These are phyloP conservation scores for Eucalyptus curtisii DNA, from an alignment of 345 rosid species.

Conservation along the genomic window DNA sequence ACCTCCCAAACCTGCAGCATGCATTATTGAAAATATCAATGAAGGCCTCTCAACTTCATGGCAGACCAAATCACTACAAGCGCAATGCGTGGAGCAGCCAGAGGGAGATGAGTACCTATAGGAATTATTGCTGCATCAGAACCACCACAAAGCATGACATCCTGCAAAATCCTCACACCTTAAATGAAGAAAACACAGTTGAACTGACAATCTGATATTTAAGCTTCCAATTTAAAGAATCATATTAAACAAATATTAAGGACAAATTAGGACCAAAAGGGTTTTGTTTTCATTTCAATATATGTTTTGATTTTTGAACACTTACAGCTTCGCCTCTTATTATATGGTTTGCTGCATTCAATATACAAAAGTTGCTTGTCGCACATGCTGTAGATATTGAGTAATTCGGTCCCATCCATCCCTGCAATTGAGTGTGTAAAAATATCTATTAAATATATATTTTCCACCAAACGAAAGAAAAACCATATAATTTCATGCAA, in stretches of 20 bases:
- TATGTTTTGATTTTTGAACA: background rate
- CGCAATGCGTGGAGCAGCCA: background rate
- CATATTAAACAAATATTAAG: background rate
- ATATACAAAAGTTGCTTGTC: conserved; percentile 85
- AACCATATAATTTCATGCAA: background rate
- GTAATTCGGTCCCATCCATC: conserved; percentile 99
- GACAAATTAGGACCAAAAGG: background rate
- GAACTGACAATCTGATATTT: background rate
- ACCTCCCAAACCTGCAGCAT: conserved; percentile 87
- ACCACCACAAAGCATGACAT: conserved; percentile 97
- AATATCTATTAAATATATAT: background rate
- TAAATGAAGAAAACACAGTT: background rate
- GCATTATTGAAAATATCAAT: background rate
- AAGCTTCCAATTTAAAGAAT: background rate
- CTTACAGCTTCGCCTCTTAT: conserved; percentile 96
- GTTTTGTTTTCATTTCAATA: background rate
- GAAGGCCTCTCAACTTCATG: background rate
- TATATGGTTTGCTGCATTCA: conserved; percentile 92
- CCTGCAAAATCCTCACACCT: conserved; percentile 27
- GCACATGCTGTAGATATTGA: conserved; percentile 97
- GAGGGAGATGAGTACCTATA: conserved; percentile 36
- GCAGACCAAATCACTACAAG: background rate
- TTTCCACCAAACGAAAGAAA: background rate
- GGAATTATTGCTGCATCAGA: conserved; percentile 88
- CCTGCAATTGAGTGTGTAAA: conserved; percentile 26